phyloP scores from a whole-genome alignment of 192 early-diverging fungal genomes.

The Lunasporangiospora selenospora region DNA sequence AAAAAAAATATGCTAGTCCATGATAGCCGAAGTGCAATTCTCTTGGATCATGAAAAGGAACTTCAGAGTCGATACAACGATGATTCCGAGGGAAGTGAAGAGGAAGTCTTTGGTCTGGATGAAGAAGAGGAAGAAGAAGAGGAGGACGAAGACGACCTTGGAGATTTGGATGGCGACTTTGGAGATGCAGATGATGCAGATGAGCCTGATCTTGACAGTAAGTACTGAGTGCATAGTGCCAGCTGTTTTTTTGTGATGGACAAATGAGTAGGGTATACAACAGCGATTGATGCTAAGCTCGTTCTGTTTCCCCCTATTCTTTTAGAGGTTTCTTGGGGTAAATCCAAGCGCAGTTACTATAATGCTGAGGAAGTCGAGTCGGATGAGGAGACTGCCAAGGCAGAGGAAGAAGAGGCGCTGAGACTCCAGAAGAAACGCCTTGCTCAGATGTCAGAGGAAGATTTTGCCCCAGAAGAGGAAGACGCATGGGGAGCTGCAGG shows the following conservation, averaged over 20 bases:
- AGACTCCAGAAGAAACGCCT: constrained; percentile 83
- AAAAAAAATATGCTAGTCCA: constrained; percentile 19
- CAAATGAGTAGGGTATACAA: constrained; percentile 3
- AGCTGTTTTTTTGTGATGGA: constrained; percentile 2
- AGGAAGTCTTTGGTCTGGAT: constrained; percentile 81
- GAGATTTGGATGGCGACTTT: constrained; percentile 35
- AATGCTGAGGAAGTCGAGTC: constrained; percentile 80
- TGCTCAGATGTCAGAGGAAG: constrained; percentile 81
- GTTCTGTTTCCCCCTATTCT: constrained; percentile 1
- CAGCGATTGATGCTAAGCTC: background rate
- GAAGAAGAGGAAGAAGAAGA: constrained; percentile 50
- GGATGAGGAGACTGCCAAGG: constrained; percentile 80
- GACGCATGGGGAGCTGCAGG: constrained; percentile 54
- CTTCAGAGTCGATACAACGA: constrained; percentile 31
- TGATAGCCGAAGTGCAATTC: constrained; percentile 32
- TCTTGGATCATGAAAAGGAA: constrained; percentile 37
- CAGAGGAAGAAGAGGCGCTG: constrained; percentile 89
- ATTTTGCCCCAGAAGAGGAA: constrained; percentile 87
- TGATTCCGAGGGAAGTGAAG: constrained; percentile 69
- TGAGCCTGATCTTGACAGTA: constrained; percentile 48
- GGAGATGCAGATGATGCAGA: constrained; percentile 29
- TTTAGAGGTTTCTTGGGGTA: constrained; percentile 82
- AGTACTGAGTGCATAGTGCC: too few relatives aligned
- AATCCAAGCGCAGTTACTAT: constrained; percentile 79
- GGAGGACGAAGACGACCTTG: constrained; percentile 52